Percentiles rank a stretch among this genome's conserved stretches.
These are phyloP conservation scores for Astrothelium macrocarpum DNA, from an alignment of 495 filamentous ascomycete species.

Conservation along the genomic window DNA sequence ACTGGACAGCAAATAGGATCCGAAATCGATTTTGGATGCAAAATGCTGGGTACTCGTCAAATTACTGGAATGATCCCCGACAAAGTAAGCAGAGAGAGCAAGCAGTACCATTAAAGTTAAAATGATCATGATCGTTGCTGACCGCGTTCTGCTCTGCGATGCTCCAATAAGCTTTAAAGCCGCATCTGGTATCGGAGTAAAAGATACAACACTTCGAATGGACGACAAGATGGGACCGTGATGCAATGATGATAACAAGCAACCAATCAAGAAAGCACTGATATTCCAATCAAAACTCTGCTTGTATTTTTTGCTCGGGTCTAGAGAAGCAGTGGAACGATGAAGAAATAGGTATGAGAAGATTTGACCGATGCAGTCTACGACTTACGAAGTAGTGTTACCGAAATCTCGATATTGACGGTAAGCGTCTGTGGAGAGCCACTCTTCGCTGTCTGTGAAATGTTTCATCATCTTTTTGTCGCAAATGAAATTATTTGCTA, in stretches of 20 bases:
- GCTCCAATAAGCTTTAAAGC: not conserved
- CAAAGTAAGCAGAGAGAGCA: not conserved
- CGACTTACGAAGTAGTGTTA: not conserved
- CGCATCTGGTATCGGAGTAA: not conserved
- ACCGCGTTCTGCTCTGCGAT: not conserved
- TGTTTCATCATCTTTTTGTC: not conserved
- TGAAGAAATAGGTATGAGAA: not conserved
- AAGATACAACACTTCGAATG: not conserved
- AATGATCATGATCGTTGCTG: not conserved
- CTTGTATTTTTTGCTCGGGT: not conserved
- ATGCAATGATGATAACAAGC: not conserved
- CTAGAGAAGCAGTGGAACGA: too few relatives aligned
- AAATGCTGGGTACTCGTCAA: not conserved
- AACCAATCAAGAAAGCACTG: not conserved
- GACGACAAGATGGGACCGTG: not conserved
- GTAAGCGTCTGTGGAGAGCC: not conserved
- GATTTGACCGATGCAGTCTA: not conserved
- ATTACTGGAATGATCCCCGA: not conserved
- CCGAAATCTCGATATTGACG: not conserved
- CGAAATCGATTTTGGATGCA: not conserved
- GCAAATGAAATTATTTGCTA: not conserved
- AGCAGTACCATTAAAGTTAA: not conserved
- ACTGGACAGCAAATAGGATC: not conserved
- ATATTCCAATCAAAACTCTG: not conserved
- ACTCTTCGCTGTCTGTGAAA: not conserved